These are phyloP conservation scores for Ajuga reptans DNA, from an alignment of 305 asterid species.

Conservation along the genomic window DNA sequence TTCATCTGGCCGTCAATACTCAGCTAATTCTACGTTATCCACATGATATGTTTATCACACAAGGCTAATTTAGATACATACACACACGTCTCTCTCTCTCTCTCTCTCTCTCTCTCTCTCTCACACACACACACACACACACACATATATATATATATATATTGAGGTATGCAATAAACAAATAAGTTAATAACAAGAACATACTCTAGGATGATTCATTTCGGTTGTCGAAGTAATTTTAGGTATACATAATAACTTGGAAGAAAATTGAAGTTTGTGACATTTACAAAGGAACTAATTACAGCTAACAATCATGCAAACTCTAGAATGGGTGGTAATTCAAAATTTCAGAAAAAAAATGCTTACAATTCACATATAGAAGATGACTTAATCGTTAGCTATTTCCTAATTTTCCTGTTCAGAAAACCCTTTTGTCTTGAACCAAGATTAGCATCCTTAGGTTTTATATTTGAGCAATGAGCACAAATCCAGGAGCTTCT, in stretches of 20 bases:
- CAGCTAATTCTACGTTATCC: neutral
- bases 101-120: too few relatives aligned
- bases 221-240: neutral
- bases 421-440: neutral
- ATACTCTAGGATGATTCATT: neutral
- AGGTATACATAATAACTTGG: neutral
- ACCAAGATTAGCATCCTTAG: conserved; percentile 5
- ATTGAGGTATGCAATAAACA: neutral
- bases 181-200: neutral
- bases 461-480: conserved; percentile 5
- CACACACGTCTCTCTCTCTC: too few relatives aligned
- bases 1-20: neutral
- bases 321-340: neutral
- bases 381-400: neutral
- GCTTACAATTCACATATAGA: neutral
- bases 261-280: neutral
- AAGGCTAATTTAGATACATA: neutral
- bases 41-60: neutral
- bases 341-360: neutral
- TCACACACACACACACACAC: neutral
- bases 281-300: neutral
- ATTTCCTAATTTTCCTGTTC: neutral
- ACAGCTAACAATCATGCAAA: neutral
- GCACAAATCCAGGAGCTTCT: conserved; percentile 8
- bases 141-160: neutral